These are phyloP conservation scores for Oleoguttula mirabilis DNA, from an alignment of 495 filamentous ascomycete genomes.

Conservation along the genomic window DNA sequence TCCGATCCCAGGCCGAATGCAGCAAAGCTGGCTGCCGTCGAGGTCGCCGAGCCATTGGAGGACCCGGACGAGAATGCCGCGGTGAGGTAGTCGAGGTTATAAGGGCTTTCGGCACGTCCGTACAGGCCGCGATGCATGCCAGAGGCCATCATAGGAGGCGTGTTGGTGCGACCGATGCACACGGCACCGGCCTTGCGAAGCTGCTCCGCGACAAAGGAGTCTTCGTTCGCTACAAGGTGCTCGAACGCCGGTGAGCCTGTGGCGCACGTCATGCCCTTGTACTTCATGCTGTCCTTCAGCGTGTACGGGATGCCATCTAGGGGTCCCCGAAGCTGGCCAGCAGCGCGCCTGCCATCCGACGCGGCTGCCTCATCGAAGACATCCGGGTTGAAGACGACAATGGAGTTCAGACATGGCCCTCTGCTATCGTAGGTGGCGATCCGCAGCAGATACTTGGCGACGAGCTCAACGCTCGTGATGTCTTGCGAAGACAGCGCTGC, in stretches of 20 bases:
- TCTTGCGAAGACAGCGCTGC: conserved; percentile 13
- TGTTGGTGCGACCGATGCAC: conserved; percentile 29
- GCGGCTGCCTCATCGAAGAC: conserved; percentile 29
- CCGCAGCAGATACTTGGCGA: conserved; percentile 20
- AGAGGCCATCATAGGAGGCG: conserved; percentile 30
- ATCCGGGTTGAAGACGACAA: conserved; percentile 25
- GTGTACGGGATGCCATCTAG: conserved; percentile 30
- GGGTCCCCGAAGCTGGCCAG: conserved; percentile 6
- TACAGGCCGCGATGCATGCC: conserved; percentile 30
- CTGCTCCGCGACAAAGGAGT: conserved; percentile 23
- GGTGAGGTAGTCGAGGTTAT: conserved; percentile 27
- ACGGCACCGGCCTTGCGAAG: conserved; percentile 26
- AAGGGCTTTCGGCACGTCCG: conserved; percentile 28
- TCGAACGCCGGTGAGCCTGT: conserved; percentile 28
- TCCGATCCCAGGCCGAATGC: conserved; percentile 28
- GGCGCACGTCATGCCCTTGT: conserved; percentile 27
- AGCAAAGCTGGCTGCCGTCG: conserved; percentile 28
- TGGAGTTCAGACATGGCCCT: conserved; percentile 25
- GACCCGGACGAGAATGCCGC: conserved; percentile 30
- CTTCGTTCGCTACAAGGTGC: conserved; percentile 20
- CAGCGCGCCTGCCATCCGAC: conserved; percentile 24
- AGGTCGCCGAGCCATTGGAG: conserved; percentile 26
- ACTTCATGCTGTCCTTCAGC: conserved; percentile 29
- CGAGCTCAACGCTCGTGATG: conserved; percentile 23
- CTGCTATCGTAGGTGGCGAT: conserved; percentile 23